phyloP scores from a whole-genome alignment of 2,329 filamentous ascomycete genomes.

The Elsinoe perseae region DNA sequence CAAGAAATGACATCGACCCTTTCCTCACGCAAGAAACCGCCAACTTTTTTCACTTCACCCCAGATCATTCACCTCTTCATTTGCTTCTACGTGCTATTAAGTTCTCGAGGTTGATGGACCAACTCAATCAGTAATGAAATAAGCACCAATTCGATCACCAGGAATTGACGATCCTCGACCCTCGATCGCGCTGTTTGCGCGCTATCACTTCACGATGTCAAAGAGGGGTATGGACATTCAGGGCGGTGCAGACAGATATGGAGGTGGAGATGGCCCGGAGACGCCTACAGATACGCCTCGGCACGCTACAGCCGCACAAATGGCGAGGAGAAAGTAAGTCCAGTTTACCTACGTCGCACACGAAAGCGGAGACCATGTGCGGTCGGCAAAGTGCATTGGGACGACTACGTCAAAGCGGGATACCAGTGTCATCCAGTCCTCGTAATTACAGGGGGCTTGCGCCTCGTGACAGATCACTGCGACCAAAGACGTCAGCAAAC shows the following conservation, averaged over 20 bases:
- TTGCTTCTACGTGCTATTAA: neutral
- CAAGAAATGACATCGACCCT: slow-evolving; percentile 12
- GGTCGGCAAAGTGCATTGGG: neutral
- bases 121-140: neutral
- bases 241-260: slow-evolving; percentile 18
- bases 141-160: neutral
- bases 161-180: neutral
- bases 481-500: neutral
- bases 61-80: neutral
- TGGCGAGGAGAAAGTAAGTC: slow-evolving; percentile 20
- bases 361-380: neutral
- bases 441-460: too few species aligned
- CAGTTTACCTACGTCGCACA: neutral
- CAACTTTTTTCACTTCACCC: slow-evolving; percentile 2
- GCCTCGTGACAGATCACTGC: neutral
- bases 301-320: slow-evolving; percentile 20
- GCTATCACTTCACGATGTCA: slow-evolving; percentile 16
- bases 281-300: slow-evolving; percentile 18
- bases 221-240: slow-evolving; percentile 19
- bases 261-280: slow-evolving; percentile 9
- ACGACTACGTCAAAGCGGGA: too few species aligned
- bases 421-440: too few species aligned
- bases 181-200: slow-evolving; percentile 11
- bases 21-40: neutral
- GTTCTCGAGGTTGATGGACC: neutral